A percentile compares a stretch with the other conserved stretches of the same genome.
These are phyloP conservation scores for Adansonia digitata DNA, from an alignment of 345 rosid genomes.

Conservation along the genomic window DNA sequence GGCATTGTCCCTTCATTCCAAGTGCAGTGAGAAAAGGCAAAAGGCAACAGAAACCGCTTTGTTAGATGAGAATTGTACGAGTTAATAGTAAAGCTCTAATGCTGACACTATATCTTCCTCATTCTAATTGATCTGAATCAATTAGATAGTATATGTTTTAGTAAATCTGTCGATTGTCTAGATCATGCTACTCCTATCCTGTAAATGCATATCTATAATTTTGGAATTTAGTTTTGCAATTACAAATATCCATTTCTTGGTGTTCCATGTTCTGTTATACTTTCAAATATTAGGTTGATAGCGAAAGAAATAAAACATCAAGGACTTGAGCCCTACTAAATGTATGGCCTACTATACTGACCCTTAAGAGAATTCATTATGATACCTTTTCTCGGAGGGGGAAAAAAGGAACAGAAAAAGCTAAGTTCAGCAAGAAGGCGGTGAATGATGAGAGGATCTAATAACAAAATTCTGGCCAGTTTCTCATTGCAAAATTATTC, in stretches of 20 bases:
- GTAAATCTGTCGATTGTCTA: constrained; percentile 19
- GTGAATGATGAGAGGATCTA: neutral
- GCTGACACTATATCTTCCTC: constrained; percentile 17
- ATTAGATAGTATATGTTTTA: constrained; percentile 11
- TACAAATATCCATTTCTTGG: neutral
- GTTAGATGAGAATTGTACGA: neutral
- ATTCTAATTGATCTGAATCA: constrained; percentile 18
- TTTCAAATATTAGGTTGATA: neutral
- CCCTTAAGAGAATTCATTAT: neutral
- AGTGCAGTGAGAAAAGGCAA: constrained; percentile 3
- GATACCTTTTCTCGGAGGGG: neutral
- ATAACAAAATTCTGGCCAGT: neutral
- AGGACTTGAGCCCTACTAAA: neutral
- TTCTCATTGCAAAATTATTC: neutral
- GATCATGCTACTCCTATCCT: constrained; percentile 12
- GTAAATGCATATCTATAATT: constrained; percentile 24
- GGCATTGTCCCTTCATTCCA: constrained; percentile 76
- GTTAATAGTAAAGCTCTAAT: constrained; percentile 20
- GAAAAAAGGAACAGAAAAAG: no score
- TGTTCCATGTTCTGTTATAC: neutral
- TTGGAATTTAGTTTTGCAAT: constrained; percentile 9
- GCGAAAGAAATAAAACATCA: no score
- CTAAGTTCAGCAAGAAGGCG: neutral
- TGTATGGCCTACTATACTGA: neutral
- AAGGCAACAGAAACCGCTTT: neutral